Conservation (phyloP, 192 early-diverging fungal genomes). For the Anaeromyces robustus region DNA sequence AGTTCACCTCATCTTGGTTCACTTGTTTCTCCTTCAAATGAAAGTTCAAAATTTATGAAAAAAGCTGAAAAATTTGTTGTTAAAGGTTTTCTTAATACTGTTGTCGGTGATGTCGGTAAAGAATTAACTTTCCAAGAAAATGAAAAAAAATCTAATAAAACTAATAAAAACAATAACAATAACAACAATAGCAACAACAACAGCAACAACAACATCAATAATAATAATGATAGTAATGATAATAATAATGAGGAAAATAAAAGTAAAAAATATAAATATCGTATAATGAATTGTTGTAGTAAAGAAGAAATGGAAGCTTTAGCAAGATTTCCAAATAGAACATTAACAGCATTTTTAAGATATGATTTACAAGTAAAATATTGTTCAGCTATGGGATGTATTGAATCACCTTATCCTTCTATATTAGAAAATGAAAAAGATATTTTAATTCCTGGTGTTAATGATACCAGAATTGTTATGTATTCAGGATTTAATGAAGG, state of each 20-base stretch:
- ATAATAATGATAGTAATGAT: background rate
- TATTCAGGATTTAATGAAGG: background rate
- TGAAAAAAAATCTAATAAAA: background rate
- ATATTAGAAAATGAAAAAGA: background rate
- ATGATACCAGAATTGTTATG: background rate
- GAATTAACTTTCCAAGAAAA: background rate
- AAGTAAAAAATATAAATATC: background rate
- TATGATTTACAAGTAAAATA: background rate
- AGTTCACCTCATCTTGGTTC: background rate
- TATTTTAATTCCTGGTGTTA: background rate
- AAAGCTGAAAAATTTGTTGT: background rate
- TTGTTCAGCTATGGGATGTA: background rate
- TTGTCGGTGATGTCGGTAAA: background rate
- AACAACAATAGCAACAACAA: too few species aligned
- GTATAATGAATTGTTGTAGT: background rate
- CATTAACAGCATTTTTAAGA: background rate
- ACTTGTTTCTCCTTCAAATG: background rate
- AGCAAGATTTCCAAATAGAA: background rate
- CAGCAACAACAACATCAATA: too few species aligned
- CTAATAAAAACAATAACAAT: too few species aligned
- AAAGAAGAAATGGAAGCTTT: background rate
- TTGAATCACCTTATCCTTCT: background rate
- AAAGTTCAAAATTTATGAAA: background rate
- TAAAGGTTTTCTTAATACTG: background rate
- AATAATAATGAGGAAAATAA: background rate